phyloP scores from a whole-genome alignment of 2,329 filamentous ascomycete genomes.

The Tolypocladium album region DNA sequence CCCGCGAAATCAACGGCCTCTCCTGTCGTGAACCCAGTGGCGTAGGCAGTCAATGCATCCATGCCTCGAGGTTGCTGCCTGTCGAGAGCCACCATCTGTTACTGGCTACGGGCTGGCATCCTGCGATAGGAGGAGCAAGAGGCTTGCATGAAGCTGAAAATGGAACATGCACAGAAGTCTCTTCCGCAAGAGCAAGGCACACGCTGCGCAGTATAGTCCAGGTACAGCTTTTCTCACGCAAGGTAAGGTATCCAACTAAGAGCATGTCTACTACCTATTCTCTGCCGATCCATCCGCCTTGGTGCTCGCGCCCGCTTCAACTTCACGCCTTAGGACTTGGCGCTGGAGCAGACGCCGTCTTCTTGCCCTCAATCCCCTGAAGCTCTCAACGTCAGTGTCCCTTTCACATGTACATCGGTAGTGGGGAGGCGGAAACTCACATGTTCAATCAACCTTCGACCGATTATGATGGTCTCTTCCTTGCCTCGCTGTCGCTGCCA shows the following conservation, averaged over 20 bases:
- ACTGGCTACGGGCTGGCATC: neutral
- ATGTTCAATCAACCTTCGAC: slow-evolving; percentile 43
- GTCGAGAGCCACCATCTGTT: neutral
- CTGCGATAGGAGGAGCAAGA: neutral
- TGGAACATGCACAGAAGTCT: neutral
- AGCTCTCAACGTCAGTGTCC: neutral
- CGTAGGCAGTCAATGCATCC: neutral
- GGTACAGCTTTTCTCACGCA: neutral
- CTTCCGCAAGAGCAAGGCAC: neutral
- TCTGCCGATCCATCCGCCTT: neutral
- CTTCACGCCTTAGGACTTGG: neutral
- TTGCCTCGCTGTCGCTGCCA: slow-evolving; percentile 51
- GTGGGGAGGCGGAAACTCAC: slow-evolving; percentile 6
- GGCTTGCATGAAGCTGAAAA: neutral
- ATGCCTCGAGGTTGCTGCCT: neutral
- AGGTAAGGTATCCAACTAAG: neutral
- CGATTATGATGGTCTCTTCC: slow-evolving; percentile 46
- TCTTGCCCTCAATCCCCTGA: neutral
- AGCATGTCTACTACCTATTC: neutral
- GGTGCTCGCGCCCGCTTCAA: neutral
- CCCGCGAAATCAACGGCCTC: neutral
- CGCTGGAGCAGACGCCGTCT: neutral
- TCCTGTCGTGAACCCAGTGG: neutral
- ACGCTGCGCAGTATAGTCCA: neutral
- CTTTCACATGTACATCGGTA: neutral